Conservation (phyloP, 441 rosid species). For the Eruca vesicaria region DNA sequence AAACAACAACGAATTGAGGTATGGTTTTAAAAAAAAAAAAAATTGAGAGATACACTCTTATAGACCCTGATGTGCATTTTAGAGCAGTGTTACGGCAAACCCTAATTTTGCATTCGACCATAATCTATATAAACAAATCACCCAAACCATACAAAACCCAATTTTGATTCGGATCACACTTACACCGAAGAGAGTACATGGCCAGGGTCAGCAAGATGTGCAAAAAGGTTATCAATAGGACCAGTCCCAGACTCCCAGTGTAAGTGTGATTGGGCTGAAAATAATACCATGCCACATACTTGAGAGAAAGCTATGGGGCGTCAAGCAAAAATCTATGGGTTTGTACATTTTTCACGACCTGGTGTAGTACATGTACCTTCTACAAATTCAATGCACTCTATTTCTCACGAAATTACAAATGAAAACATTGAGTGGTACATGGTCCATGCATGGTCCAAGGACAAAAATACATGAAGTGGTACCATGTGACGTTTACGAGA, state of each 20-base stretch:
- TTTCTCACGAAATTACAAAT: neutral
- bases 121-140: too few relatives aligned
- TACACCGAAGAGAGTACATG: conserved; percentile 89
- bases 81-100: too few relatives aligned
- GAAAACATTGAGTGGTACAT: conserved; percentile 15
- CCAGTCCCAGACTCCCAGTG: conserved; percentile 96
- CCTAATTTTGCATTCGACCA: too few relatives aligned
- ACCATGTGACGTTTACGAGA: too few relatives aligned
- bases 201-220: conserved; percentile 97
- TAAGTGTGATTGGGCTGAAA: neutral
- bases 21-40: too few relatives aligned
- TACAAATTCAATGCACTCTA: conserved; percentile 1
- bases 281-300: neutral
- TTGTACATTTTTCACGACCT: neutral
- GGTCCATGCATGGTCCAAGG: conserved; percentile 3
- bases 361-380: neutral
- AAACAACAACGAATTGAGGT: too few relatives aligned
- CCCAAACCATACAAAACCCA: neutral
- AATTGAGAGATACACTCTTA: too few relatives aligned
- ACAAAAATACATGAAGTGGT: conserved; percentile 19
- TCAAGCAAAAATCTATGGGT: neutral
- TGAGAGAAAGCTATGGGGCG: neutral
- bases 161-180: conserved; percentile 19
- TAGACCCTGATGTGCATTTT: too few relatives aligned
- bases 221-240: conserved; percentile 93